These are phyloP conservation scores for Colletotrichum sp. DNA, from an alignment of 2,329 filamentous ascomycete genomes.

Conservation along the genomic window DNA sequence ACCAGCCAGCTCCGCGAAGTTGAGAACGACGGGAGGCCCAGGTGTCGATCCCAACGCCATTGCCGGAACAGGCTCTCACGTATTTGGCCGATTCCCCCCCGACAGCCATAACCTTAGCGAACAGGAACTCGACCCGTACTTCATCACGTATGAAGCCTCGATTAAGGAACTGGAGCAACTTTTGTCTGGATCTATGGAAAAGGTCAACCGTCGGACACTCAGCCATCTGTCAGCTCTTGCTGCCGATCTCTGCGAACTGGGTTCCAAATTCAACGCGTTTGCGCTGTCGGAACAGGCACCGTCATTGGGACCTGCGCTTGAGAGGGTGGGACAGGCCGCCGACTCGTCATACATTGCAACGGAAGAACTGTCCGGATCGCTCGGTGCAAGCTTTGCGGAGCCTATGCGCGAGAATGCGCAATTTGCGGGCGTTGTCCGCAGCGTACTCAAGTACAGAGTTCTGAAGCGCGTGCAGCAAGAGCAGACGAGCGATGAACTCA, in stretches of 20 bases:
- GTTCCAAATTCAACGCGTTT: conserved; percentile 96
- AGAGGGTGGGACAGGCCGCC: conserved; percentile 91
- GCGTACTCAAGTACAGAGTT: conserved; percentile 86
- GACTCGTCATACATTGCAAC: conserved; percentile 97
- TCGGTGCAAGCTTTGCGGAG: conserved; percentile 95
- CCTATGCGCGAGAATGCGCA: conserved; percentile 98
- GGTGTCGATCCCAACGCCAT: conserved; percentile 37
- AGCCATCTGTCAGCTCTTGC: conserved; percentile 85
- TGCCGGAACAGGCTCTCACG: conserved; percentile 53
- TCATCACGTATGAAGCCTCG: conserved; percentile 89
- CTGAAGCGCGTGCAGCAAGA: conserved; percentile 96
- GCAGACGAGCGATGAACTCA: conserved; percentile 91
- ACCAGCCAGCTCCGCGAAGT: conserved; percentile 83
- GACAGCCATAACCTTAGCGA: conserved; percentile 79
- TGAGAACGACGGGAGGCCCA: conserved; percentile 61
- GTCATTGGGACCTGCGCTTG: conserved; percentile 89
- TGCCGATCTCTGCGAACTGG: conserved; percentile 88
- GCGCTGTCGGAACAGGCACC: conserved; percentile 91
- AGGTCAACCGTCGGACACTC: conserved; percentile 89
- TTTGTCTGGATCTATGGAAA: conserved; percentile 92
- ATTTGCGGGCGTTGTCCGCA: conserved; percentile 92
- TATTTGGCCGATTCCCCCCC: conserved; percentile 83
- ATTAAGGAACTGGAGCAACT: conserved; percentile 91
- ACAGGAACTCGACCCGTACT: conserved; percentile 93
- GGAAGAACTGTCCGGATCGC: conserved; percentile 82